Evolutionary conservation across 176 grass and related monocot species (phyloP).

Genomic region (Hsuehochloa calcarea): DNA sequence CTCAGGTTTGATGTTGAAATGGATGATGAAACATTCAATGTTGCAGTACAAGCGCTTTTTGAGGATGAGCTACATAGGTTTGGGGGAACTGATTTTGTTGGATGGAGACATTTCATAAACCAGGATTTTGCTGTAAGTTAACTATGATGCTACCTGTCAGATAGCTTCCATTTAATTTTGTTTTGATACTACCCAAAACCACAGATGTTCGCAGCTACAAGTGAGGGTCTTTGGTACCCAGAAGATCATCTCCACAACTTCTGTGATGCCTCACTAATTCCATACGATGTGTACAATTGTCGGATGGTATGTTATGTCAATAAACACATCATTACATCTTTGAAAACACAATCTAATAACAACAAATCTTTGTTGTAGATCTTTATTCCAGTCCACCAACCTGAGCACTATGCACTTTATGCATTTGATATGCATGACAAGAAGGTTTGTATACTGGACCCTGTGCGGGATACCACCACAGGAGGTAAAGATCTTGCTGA

Average conservation of each 20-base stretch:
- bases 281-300: not conserved
- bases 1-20: accelerated
- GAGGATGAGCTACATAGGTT: not conserved
- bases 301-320: not conserved
- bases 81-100: not conserved
- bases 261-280: not conserved
- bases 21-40: not conserved
- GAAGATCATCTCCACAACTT: not conserved
- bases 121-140: not conserved
- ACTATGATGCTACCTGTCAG: accelerated
- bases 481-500: not conserved
- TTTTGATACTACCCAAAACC: accelerated
- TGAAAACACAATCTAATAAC: no score
- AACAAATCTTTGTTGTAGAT: not conserved
- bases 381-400: not conserved
- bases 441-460: not conserved
- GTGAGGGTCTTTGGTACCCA: not conserved
- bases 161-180: not conserved
- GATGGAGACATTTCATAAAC: not conserved
- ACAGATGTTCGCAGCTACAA: not conserved
- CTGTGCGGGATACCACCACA: not conserved
- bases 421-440: not conserved
- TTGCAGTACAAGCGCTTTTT: not conserved
- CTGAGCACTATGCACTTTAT: not conserved
- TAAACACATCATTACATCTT: no score